phyloP scores from a whole-genome alignment of 2,329 filamentous ascomycete genomes.

The Trichoderma sp. region DNA sequence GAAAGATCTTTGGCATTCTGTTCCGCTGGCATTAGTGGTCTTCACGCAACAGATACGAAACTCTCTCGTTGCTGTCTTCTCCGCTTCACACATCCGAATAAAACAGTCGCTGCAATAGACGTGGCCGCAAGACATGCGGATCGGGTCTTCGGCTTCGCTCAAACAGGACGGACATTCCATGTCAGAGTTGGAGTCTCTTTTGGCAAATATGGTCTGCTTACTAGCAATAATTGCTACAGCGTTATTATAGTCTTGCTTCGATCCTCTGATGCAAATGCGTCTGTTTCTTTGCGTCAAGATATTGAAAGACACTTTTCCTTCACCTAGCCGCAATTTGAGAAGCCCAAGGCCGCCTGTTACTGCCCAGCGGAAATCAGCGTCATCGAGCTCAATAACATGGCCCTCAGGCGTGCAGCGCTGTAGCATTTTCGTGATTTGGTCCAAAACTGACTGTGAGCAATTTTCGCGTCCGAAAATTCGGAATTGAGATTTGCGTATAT shows the following conservation, averaged over 20 bases:
- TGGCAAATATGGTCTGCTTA: not conserved
- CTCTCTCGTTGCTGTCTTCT: not conserved
- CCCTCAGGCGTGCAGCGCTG: slow-evolving; percentile 1
- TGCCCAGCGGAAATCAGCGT: slow-evolving; percentile 37
- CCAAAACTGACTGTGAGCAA: not conserved
- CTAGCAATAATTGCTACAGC: slow-evolving; percentile 19
- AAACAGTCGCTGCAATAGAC: slow-evolving; percentile 51
- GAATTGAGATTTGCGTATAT: slow-evolving; percentile 16
- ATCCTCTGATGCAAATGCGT: slow-evolving; percentile 32
- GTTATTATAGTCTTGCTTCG: slow-evolving; percentile 22
- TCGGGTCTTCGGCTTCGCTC: slow-evolving; percentile 42
- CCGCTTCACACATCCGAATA: slow-evolving; percentile 30
- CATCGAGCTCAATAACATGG: slow-evolving; percentile 37
- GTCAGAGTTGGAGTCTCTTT: not conserved
- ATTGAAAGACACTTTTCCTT: slow-evolving; percentile 34
- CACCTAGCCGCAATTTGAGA: slow-evolving; percentile 36
- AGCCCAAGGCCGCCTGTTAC: slow-evolving; percentile 39
- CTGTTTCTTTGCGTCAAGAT: slow-evolving; percentile 38
- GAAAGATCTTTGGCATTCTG: not conserved
- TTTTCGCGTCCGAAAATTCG: slow-evolving; percentile 2
- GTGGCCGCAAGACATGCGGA: slow-evolving; percentile 46
- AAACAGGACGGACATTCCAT: slow-evolving; percentile 43
- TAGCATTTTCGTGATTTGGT: not conserved
- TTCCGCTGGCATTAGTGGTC: not conserved
- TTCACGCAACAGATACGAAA: slow-evolving; percentile 22